Percentiles rank a stretch among this genome's conserved stretches.
Evolutionary conservation across 257 asterid genomes (phyloP).

Genomic region (Thymus mandschuricus): DNA sequence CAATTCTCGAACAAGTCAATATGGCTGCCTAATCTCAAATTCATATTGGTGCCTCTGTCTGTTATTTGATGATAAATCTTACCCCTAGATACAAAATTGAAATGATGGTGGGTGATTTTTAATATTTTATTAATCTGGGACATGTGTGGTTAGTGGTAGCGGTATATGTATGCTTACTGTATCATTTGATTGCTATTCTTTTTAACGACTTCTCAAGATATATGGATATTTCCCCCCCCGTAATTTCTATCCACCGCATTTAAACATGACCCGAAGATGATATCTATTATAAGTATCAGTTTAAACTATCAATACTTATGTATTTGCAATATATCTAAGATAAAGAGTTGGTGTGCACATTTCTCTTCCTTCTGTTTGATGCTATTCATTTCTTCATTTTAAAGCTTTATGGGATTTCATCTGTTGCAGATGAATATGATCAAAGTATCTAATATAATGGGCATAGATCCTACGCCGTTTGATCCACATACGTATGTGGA

Average conservation of each 20-base stretch:
- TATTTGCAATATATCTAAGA: constrained; percentile 12
- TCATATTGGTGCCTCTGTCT: neutral
- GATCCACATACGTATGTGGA: constrained; percentile 87
- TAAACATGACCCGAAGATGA: neutral
- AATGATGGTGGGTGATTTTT: neutral
- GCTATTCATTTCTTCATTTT: constrained; percentile 15
- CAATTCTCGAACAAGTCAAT: constrained; percentile 1
- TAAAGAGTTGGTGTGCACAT: neutral
- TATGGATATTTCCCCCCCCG: neutral
- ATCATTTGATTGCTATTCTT: neutral
- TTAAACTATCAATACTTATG: neutral
- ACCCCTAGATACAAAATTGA: neutral
- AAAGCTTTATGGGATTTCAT: constrained; percentile 17
- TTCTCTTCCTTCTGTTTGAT: constrained; percentile 14
- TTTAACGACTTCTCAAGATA: neutral
- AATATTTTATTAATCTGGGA: neutral
- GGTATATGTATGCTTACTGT: neutral
- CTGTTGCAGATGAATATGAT: constrained; percentile 92
- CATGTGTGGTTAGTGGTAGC: neutral
- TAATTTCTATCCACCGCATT: neutral
- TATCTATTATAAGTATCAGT: constrained; percentile 11
- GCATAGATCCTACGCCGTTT: constrained; percentile 89
- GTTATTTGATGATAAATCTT: neutral
- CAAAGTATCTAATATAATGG: constrained; percentile 98
- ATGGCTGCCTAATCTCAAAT: constrained; percentile 4